Evolutionary conservation across 768 basidiomycete species (phyloP), one percentile per base, ranked within the genome.

Genomic region (Leucocoprinus sp.): DNA sequence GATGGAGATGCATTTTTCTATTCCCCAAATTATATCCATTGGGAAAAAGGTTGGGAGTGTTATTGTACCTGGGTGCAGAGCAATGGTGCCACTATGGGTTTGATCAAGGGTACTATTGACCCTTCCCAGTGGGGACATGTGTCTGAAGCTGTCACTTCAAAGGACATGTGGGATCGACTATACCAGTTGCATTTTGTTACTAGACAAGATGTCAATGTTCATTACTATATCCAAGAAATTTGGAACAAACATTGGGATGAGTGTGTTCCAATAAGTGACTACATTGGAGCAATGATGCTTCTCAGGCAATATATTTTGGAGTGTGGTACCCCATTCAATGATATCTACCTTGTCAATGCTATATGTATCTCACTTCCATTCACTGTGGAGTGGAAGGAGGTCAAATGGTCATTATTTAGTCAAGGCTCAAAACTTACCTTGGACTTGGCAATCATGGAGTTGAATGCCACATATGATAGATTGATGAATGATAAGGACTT

Each of bases 201-300:
- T 14, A 43, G 31, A 17, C 17, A 45, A 9, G 19, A 14, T 2
- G 28, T 46, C 14, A 45, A 43, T 21, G 17, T 52, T 27, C 49
- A 55, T 31, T 55, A 50, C 37, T 46, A 45, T 21, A 48, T 48
- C 43, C 46, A 52, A 47, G 45, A 52, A 4, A 37, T 55, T 15
- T 55, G 50, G 22, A 39, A 45, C 31, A 31, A 34, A 18, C 48
- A 46, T 24, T 55, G 50, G 28, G 47, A 43, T 33, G 47, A 50
- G 18, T 9, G 17, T 24, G 34, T 36, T 6, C 24, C 50, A 14
- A 48, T 52, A 42, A 15, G 40, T 9, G 42, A 52, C 24, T 42
- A 48, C 29, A 53, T 59, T 31, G 48, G 54, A 15, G 29, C 21
- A 11, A 48, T 54, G 39, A 40, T 53, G 2, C 43, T 48, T 33